These are phyloP conservation scores for Ceratocystis harringtonii DNA, from an alignment of 2,329 filamentous ascomycete species.

Conservation along the genomic window DNA sequence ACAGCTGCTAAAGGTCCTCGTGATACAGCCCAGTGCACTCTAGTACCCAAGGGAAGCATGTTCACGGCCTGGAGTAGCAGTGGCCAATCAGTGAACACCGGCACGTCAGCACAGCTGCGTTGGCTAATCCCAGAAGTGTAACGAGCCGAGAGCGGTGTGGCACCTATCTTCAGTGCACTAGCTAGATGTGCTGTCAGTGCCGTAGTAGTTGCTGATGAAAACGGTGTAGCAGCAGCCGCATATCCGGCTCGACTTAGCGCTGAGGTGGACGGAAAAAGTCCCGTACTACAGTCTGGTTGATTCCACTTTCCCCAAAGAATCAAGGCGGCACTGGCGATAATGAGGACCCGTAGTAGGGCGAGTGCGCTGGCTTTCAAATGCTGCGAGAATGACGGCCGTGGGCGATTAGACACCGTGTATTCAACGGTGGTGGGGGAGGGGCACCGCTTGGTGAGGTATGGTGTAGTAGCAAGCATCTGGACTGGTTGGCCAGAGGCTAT, in stretches of 20 bases:
- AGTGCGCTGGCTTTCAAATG: conserved; percentile 32
- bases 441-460: conserved; percentile 46
- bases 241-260: neutral
- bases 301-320: conserved; percentile 36
- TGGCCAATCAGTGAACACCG: conserved; percentile 22
- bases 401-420: conserved; percentile 77
- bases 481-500: neutral
- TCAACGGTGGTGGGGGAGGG: conserved; percentile 81
- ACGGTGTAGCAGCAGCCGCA: neutral
- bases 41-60: conserved; percentile 28
- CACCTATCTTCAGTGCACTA: neutral
- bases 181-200: neutral
- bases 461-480: conserved; percentile 46
- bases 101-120: conserved; percentile 21
- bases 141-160: neutral
- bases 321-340: conserved; percentile 31
- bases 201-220: neutral
- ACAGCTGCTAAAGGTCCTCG: conserved; percentile 27
- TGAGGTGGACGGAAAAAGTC: conserved; percentile 1
- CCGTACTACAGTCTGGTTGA: conserved; percentile 21
- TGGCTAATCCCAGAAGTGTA: conserved; percentile 17
- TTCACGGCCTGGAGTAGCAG: conserved; percentile 26
- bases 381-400: conserved; percentile 35
- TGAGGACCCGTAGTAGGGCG: conserved; percentile 29
- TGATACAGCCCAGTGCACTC: conserved; percentile 25